These are phyloP conservation scores for Pythium periplocum DNA, from an alignment of 352 stramenopile genomes.

Conservation along the genomic window DNA sequence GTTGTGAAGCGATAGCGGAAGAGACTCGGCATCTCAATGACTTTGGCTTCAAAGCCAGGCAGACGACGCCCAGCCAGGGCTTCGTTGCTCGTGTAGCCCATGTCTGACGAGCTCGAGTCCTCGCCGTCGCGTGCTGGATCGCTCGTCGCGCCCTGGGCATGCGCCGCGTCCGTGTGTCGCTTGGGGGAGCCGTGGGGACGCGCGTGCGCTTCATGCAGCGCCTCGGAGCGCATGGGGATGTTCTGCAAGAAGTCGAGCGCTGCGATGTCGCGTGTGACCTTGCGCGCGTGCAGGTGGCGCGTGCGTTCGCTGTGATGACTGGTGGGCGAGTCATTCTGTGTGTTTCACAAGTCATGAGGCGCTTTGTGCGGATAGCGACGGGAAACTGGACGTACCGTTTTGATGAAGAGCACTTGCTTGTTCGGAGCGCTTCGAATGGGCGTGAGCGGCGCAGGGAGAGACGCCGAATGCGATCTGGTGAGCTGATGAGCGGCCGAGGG, in stretches of 20 bases:
- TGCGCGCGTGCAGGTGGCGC: constrained; percentile 53
- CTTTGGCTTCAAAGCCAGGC: constrained; percentile 59
- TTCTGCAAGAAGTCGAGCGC: constrained; percentile 86
- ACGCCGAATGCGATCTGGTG: constrained; percentile 3
- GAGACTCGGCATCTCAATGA: constrained; percentile 52
- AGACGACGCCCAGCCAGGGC: constrained; percentile 59
- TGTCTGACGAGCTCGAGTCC: background rate
- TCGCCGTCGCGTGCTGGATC: background rate
- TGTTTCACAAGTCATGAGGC: constrained; percentile 10
- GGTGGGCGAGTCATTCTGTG: constrained; percentile 34
- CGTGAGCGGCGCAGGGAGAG: constrained; percentile 4
- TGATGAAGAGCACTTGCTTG: constrained; percentile 28
- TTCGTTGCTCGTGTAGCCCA: constrained; percentile 16
- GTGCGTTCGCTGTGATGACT: constrained; percentile 49
- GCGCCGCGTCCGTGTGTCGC: background rate
- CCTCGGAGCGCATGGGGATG: constrained; percentile 80
- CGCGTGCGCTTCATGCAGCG: background rate
- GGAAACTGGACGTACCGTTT: constrained; percentile 19
- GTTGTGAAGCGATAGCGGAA: constrained; percentile 78
- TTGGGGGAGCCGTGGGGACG: background rate
- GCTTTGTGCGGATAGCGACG: background rate
- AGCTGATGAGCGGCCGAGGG: background rate
- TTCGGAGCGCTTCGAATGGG: constrained; percentile 4
- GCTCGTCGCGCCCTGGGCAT: background rate
- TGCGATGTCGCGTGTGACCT: constrained; percentile 82